phyloP scores from a whole-genome alignment of 345 rosid genomes.

The Adansonia digitata region DNA sequence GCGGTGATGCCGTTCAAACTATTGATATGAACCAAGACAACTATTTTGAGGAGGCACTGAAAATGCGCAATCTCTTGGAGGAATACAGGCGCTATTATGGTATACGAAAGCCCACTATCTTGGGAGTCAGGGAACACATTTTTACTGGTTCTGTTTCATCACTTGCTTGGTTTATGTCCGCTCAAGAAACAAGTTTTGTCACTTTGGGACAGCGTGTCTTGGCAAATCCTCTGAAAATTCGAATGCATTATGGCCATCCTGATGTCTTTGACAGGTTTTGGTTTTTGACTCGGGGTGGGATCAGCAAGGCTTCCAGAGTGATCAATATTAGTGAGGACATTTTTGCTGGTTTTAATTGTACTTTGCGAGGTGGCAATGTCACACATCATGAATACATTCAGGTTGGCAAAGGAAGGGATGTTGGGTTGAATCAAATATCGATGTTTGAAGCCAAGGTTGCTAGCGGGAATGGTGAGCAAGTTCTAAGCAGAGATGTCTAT shows the following conservation, averaged over 20 bases:
- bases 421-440: slow-evolving; percentile 89
- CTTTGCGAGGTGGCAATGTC: slow-evolving; percentile 93
- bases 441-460: slow-evolving; percentile 99
- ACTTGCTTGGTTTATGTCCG: slow-evolving; percentile 88
- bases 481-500: slow-evolving; percentile 95
- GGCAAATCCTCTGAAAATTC: slow-evolving; percentile 90
- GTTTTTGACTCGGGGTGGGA: slow-evolving; percentile 95
- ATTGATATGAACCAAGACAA: slow-evolving; percentile 99
- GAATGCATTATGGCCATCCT: slow-evolving; percentile 99
- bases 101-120: slow-evolving; percentile 71
- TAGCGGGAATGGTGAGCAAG: slow-evolving; percentile 98
- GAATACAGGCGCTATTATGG: slow-evolving; percentile 70
- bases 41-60: slow-evolving; percentile 97
- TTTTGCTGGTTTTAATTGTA: slow-evolving; percentile 99
- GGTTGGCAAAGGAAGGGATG: slow-evolving; percentile 99
- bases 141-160: slow-evolving; percentile 98
- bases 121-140: slow-evolving; percentile 95
- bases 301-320: slow-evolving; percentile 94
- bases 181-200: slow-evolving; percentile 88
- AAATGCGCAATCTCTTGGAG: slow-evolving; percentile 93
- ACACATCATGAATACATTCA: slow-evolving; percentile 98
- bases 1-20: slow-evolving; percentile 98
- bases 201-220: slow-evolving; percentile 96
- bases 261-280: slow-evolving; percentile 97
- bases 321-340: slow-evolving; percentile 97